A percentile compares a stretch with the other conserved stretches of the same genome.
Conservation (phyloP, 2,329 filamentous ascomycete species). For the Fusarium transvaalense region DNA sequence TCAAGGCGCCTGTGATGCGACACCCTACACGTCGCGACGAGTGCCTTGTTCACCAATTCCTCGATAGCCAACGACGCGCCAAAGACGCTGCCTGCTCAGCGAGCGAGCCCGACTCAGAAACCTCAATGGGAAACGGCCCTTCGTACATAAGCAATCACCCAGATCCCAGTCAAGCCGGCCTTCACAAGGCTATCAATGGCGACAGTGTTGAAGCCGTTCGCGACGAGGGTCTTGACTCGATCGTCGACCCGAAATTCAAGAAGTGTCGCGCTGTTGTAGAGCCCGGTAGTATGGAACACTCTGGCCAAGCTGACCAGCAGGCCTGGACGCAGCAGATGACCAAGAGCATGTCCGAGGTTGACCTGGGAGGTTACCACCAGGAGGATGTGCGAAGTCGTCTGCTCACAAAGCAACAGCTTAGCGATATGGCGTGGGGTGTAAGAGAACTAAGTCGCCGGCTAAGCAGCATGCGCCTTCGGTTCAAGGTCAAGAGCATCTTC, state of each 20-base stretch:
- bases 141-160: constrained; percentile 34
- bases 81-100: constrained; percentile 47
- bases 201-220: constrained; percentile 26
- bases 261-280: constrained; percentile 55
- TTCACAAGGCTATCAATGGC: constrained; percentile 29
- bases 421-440: constrained; percentile 97
- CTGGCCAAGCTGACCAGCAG: constrained; percentile 69
- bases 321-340: constrained; percentile 65
- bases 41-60: constrained; percentile 74
- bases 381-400: constrained; percentile 72
- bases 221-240: constrained; percentile 37
- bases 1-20: constrained; percentile 51
- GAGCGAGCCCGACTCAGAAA: constrained; percentile 47
- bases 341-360: constrained; percentile 57
- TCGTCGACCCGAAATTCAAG: constrained; percentile 42
- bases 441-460: constrained; percentile 88
- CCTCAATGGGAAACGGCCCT: constrained; percentile 46
- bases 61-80: constrained; percentile 66
- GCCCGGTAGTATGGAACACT: constrained; percentile 55
- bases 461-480: constrained; percentile 83
- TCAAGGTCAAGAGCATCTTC: constrained; percentile 86
- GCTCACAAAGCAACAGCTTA: constrained; percentile 92
- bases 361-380: constrained; percentile 51
- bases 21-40: constrained; percentile 59
- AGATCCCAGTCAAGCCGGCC: constrained; percentile 23